Conservation (phyloP, 129 eudicot genomes). For the Lactuca sativa region DNA sequence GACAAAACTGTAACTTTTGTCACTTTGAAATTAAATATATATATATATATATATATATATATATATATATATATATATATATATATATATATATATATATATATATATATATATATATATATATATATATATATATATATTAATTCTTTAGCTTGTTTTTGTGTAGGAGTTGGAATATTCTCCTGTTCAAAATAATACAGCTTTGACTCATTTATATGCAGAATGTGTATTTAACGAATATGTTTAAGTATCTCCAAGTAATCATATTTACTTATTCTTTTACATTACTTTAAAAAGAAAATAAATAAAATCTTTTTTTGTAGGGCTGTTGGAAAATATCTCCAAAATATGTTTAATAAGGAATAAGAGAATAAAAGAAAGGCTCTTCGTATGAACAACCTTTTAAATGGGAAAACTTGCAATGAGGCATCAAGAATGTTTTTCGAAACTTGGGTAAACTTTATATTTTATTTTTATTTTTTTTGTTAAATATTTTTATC, state of each 20-base stretch:
- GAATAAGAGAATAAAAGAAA: conserved; percentile 63
- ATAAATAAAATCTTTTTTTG: neutral
- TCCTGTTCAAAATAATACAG: conserved; percentile 71
- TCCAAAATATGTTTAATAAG: conserved; percentile 74
- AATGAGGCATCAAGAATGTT: conserved; percentile 98
- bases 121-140: no score
- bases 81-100: neutral
- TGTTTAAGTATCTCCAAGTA: conserved; percentile 46
- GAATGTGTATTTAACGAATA: neutral
- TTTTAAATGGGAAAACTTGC: conserved; percentile 71
- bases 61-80: no score
- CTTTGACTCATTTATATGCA: conserved; percentile 34
- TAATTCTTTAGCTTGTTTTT: conserved; percentile 12
- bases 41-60: no score
- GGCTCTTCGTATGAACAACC: conserved; percentile 55
- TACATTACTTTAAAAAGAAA: no score
- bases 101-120: neutral
- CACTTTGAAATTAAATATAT: no score
- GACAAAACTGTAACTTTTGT: no score
- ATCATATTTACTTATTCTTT: no score
- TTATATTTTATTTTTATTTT: no score
- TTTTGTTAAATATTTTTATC: neutral
- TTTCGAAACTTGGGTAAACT: conserved; percentile 79
- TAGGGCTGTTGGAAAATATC: conserved; percentile 93
- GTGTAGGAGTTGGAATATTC: conserved; percentile 58